phyloP scores from a whole-genome alignment of 2,329 filamentous ascomycete species.

The Knufia fluminis region DNA sequence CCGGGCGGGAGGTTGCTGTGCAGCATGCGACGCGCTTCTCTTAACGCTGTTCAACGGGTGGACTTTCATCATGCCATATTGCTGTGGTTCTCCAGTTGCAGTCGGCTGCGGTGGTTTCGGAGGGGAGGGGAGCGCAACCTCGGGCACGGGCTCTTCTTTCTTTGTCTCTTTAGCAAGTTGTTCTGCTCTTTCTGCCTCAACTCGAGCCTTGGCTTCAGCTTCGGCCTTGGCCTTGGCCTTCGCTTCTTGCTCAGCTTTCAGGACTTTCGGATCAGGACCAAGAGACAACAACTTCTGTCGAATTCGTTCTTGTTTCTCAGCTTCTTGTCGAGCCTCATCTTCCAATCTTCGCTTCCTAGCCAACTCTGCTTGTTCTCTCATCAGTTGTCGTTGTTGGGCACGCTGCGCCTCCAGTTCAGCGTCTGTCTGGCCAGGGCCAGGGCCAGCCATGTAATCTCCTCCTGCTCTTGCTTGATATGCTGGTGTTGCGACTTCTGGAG shows the following conservation, averaged over 20 bases:
- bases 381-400: constrained; percentile 47
- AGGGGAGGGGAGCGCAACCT: constrained; percentile 39
- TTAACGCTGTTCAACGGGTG: constrained; percentile 48
- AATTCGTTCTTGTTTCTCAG: constrained; percentile 49
- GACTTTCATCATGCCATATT: constrained; percentile 55
- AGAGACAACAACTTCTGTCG: constrained; percentile 47
- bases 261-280: constrained; percentile 35
- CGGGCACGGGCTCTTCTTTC: constrained; percentile 14
- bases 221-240: constrained; percentile 10
- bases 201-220: constrained; percentile 14
- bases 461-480: constrained; percentile 26
- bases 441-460: constrained; percentile 25
- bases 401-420: constrained; percentile 19
- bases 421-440: constrained; percentile 13
- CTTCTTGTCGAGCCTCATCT: constrained; percentile 48
- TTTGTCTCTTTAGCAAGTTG: background rate
- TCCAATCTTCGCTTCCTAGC: constrained; percentile 46
- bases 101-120: constrained; percentile 51
- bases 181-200: constrained; percentile 7
- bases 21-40: constrained; percentile 28
- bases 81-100: constrained; percentile 47
- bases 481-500: constrained; percentile 17
- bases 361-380: constrained; percentile 50
- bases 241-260: constrained; percentile 13
- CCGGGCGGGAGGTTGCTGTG: constrained; percentile 30